Evolutionary conservation across 2,329 filamentous ascomycete genomes (phyloP), one percentile per base, ranked within the genome.

Genomic region (Fusarium sp.): DNA sequence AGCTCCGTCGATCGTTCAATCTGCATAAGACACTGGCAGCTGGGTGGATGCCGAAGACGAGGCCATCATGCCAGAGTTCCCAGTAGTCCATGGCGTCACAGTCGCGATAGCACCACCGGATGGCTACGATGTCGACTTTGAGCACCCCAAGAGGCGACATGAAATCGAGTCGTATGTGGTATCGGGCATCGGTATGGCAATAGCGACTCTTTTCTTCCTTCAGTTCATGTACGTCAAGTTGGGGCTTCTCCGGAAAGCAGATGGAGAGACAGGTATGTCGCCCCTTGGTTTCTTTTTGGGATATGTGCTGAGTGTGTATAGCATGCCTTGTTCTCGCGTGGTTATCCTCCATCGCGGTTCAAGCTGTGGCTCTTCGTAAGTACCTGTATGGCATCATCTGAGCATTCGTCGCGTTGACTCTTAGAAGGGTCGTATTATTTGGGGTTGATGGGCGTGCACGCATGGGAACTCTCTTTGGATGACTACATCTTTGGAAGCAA

Each of bases 81-180:
- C 76, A 2, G 61, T 63, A 6, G 29, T 78, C 35, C 35, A 76
- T 14, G 74, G 77, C 35, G 65, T 77, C 10, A 54, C 56, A 10
- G 75, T 78, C 24, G 75, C 66, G 13, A 57, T 78, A 6, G 48
- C 31, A 2, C 75, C 82, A 5, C 82, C 82, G 0, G 66, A 72
- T 1, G 81, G 72, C n/a, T 84, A 83, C 61, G 64, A 73, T 2
- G 79, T 83, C 27, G 71, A 84, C 67, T 82, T 84, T 54, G 76
- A 79, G 4, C 68, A 83, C 39, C 83, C 82, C 0, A 71, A 76
- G n/a, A 68, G 72, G 9, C 75, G 76, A 1, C 68, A 75, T 9
- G 75, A 73, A 18, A n/a, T 72, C 7, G 74, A 63, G 8, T 60
- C 76, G 2, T 80, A 80, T 27, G 29, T 69, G 3, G 45, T 74